Evolutionary conservation across 192 early-diverging fungal species (phyloP), one percentile per base, ranked within the genome.

Genomic region (Phlyctochytrium bullatum): DNA sequence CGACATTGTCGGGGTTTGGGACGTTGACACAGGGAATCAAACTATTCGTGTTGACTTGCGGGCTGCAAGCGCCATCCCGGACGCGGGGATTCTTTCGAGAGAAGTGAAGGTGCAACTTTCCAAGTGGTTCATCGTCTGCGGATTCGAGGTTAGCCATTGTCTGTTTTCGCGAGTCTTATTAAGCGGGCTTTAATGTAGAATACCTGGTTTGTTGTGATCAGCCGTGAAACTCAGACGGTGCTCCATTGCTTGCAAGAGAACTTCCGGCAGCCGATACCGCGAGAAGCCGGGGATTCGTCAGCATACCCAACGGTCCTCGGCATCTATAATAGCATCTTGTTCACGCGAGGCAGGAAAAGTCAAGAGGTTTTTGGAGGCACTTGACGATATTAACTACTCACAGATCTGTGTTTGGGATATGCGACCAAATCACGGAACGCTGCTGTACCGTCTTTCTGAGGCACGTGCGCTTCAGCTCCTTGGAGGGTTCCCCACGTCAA

Each of bases 91-190:
- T 24, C 47, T 75, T 32, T 66, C 51, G 25, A 52, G 57, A 30
- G 74, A 75, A 62, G 74, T 75, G 20, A 75, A 75, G 66, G 62
- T 75, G 34, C 68, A 61, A 12, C 34, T 75, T 0, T 75, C 68
- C 69, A 68, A 64, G 3, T 59, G 65, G 50, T 47, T 20, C 3
- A 64, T 75, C n/a, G 74, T 75, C 24, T 75, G 74, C 35, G 74
- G 74, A 36, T 75, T 75, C 61, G 74, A 75, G 74, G 74, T 75
- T 30, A 51, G 56, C 0, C 32, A 25, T 68, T 24, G 28, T 3
- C 61, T 14, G 16, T 65, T 29, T 68, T 25, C 14, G 17, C 3
- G 24, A 31, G 16, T 17, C 60, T 61, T 31, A 61, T 61, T n/a
- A 35, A 59, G 14, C 60, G 14, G 3, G 24, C 34, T 64, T 10